phyloP scores from a whole-genome alignment of 2,329 filamentous ascomycete genomes.

The Thyridium curvatum region DNA sequence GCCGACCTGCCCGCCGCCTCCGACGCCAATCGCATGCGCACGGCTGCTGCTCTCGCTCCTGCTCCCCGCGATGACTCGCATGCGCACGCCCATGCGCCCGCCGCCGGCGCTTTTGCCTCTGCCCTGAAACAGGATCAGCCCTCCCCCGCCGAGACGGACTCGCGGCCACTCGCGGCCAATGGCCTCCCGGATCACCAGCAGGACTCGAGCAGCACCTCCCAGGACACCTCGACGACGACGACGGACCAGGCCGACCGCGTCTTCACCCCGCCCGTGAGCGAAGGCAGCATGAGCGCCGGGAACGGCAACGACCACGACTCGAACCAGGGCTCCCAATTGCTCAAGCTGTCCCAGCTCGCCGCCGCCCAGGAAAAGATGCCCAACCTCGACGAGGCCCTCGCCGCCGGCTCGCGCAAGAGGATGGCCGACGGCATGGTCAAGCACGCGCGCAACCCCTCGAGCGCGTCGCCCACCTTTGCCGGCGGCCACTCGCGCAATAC shows the following conservation, averaged over 20 bases:
- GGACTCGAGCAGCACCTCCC: constrained; percentile 30
- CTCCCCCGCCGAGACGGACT: neutral
- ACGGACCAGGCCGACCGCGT: constrained; percentile 30
- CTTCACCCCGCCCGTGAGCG: constrained; percentile 36
- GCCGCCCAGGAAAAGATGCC: constrained; percentile 44
- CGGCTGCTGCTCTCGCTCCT: too few relatives aligned
- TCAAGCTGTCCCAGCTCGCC: constrained; percentile 52
- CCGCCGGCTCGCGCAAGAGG: constrained; percentile 54
- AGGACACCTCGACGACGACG: constrained; percentile 24
- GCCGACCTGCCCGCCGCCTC: too few relatives aligned
- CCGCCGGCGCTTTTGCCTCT: neutral
- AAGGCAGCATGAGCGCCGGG: constrained; percentile 31
- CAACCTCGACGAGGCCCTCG: constrained; percentile 26
- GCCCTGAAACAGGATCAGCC: constrained; percentile 2
- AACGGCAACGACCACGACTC: constrained; percentile 30
- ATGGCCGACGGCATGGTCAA: constrained; percentile 73
- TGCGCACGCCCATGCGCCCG: too few relatives aligned
- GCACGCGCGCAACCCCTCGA: constrained; percentile 30
- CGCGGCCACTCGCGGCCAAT: too few relatives aligned
- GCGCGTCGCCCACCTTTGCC: constrained; percentile 37
- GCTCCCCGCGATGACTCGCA: too few relatives aligned
- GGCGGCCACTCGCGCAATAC: constrained; percentile 63
- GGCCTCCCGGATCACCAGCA: constrained; percentile 12
- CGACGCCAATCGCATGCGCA: too few relatives aligned
- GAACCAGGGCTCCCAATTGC: constrained; percentile 50